Percentiles rank a stretch among this genome's conserved stretches.
Conservation (phyloP, 2,329 filamentous ascomycete species). For the Pochonia chlamydosporia region DNA sequence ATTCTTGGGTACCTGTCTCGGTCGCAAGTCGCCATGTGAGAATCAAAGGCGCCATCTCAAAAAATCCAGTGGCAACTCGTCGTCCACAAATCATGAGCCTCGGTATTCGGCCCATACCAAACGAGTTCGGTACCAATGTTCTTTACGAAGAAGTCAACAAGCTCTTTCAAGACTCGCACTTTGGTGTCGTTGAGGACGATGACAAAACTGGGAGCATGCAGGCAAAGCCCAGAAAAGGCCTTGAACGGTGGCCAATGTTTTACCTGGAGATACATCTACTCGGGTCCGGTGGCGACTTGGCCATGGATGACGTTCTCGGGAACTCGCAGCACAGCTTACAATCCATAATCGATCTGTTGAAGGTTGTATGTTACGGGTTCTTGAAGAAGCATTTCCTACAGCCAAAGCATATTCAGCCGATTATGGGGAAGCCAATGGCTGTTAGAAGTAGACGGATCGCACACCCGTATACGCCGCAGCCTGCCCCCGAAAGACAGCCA, state of each 20-base stretch:
- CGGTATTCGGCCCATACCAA: slow-evolving; percentile 60
- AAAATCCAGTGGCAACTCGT: slow-evolving; percentile 64
- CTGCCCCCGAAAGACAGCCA: background rate
- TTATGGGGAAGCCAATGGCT: background rate
- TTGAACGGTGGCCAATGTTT: slow-evolving; percentile 88
- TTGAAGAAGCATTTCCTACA: slow-evolving; percentile 66
- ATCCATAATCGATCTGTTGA: slow-evolving; percentile 52
- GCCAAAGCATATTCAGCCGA: slow-evolving; percentile 34
- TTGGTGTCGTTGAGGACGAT: slow-evolving; percentile 56
- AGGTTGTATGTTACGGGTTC: slow-evolving; percentile 66
- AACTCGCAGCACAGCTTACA: slow-evolving; percentile 44
- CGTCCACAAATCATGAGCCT: slow-evolving; percentile 76
- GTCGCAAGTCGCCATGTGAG: slow-evolving; percentile 57
- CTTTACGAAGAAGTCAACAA: slow-evolving; percentile 76
- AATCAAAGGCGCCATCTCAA: slow-evolving; percentile 66
- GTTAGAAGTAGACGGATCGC: too few relatives aligned
- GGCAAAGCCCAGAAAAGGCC: slow-evolving; percentile 52
- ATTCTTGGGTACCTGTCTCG: slow-evolving; percentile 64
- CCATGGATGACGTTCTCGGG: slow-evolving; percentile 32
- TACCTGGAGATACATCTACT: slow-evolving; percentile 59
- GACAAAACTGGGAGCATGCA: slow-evolving; percentile 31
- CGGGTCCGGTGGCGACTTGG: slow-evolving; percentile 24
- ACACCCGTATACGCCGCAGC: background rate
- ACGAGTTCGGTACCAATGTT: slow-evolving; percentile 52
- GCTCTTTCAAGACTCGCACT: slow-evolving; percentile 69